Conservation (phyloP, 805 yeast species). For the Saturnispora halmiae region DNA sequence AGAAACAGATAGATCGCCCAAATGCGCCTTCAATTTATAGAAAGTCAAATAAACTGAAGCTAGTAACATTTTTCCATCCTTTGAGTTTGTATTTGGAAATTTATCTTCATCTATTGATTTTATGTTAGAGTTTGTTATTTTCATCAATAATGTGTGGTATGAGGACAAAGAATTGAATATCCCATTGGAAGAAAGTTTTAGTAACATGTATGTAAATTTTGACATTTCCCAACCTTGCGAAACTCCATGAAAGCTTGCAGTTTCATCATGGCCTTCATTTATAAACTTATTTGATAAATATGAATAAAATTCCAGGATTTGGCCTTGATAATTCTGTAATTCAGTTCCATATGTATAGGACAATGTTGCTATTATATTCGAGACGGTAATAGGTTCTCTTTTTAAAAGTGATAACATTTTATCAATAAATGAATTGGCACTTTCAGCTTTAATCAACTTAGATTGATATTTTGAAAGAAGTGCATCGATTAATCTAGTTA, state of each 20-base stretch:
- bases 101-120: not conserved
- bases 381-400: not conserved
- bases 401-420: not conserved
- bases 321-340: not conserved
- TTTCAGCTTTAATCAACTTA: not conserved
- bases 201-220: not conserved
- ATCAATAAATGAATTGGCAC: not conserved
- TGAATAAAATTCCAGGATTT: slow-evolving; percentile 3
- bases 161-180: not conserved
- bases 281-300: not conserved
- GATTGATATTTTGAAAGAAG: not conserved
- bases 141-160: not conserved
- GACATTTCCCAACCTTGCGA: slow-evolving; percentile 2
- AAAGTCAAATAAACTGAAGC: slow-evolving; percentile 4
- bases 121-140: slow-evolving; percentile 1
- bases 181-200: not conserved
- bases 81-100: not conserved
- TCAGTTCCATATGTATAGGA: not conserved
- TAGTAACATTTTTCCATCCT: not conserved
- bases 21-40: not conserved
- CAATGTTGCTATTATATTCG: not conserved
- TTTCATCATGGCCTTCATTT: not conserved
- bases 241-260: slow-evolving; percentile 1
- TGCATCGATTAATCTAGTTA: not conserved
- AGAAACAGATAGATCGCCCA: not conserved